Evolutionary conservation across 2,329 filamentous ascomycete genomes (phyloP), one percentile per base, ranked within the genome.

Genomic region (Talaromyces sp.): DNA sequence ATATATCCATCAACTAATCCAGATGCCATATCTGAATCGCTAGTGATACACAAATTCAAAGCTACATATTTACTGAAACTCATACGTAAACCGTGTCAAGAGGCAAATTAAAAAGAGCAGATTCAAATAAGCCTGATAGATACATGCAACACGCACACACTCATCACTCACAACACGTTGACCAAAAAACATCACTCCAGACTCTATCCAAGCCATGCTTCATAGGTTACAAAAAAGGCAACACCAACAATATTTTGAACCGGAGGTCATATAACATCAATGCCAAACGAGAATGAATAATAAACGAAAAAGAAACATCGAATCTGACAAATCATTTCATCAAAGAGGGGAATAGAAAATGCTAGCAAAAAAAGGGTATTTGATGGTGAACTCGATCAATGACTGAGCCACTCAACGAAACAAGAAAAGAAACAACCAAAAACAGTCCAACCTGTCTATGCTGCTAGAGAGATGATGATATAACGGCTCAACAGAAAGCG

Each of bases 281-380:
- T 22, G 22, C 1, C 8, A 47, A 47, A 47, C 22, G 6, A 47
- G 5, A 47, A 52, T 5, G 1, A 9, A 47, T 22, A 22, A 22
- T 22, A 17, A 51, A 25, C 6, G 19, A 51, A 39, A 10, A 53
- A 17, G n/a, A 44, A 55, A 42, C 17, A 49, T 42, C 22, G 15
- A n/a, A 58, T 51, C 27, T 22, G 42, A n/a, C 22, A 44, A 39
- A 44, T 25, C 32, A 44, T 57, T 55, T 55, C 32, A 36, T 56
- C 27, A 27, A 19, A n/a, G 30, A 13, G 55, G 36, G 28, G 51
- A 39, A 39, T 39, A 39, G 36, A 47, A 58, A 58, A 62, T 58
- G 49, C 33, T 57, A 47, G 32, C 1, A 13, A 44, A 17, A 36
- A 32, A 32, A 22, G 60, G 60, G 60, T 62, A 62, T 62, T 58